Percentiles rank a stretch among this genome's conserved stretches.
Conservation (phyloP, 176 grass and related monocot genomes). For the Canna indica region DNA sequence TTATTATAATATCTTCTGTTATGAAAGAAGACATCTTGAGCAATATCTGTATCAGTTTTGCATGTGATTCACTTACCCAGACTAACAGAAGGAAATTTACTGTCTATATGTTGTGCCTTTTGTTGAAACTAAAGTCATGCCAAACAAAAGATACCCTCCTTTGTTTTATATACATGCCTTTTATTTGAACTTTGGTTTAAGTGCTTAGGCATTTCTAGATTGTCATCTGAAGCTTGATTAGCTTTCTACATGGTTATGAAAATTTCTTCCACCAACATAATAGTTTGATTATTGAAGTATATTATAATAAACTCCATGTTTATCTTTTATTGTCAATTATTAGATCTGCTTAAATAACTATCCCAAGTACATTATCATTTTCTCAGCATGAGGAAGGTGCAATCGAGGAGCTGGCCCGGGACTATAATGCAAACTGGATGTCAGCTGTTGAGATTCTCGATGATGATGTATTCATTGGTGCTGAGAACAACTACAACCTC, state of each 20-base stretch:
- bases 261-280: neutral
- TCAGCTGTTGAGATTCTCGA: conserved; percentile 89
- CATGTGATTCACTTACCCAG: neutral
- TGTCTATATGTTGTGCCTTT: neutral
- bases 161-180: neutral
- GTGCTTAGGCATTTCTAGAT: no score
- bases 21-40: no score
- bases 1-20: no score
- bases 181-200: neutral
- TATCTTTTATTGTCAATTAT: neutral
- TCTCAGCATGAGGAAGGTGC: conserved; percentile 73
- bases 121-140: neutral
- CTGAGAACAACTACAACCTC: conserved; percentile 81
- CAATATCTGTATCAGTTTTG: neutral
- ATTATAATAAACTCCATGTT: no score
- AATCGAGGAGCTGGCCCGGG: conserved; percentile 71
- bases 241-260: no score
- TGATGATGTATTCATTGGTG: conserved; percentile 81
- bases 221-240: no score
- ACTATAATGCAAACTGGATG: conserved; percentile 97
- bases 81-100: neutral
- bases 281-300: neutral
- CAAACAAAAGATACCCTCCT: neutral
- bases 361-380: neutral
- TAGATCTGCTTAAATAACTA: neutral